Evolutionary conservation across 73 alveolate species (phyloP), one percentile per base, ranked within the genome.

Genomic region (Paramecium bursaria): DNA sequence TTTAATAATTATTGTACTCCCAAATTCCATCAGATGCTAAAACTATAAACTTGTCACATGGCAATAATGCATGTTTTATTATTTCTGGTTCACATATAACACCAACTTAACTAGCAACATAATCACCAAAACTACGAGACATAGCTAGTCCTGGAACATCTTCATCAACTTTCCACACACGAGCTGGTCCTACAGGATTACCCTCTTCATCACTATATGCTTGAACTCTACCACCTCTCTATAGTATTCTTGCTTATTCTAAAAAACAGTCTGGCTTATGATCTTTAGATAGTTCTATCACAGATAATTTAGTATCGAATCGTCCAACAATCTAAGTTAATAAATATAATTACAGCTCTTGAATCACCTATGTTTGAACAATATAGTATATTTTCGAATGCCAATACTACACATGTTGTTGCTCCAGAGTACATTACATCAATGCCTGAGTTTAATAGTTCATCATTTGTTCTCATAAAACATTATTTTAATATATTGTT

Each of bases 11-110:
- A 39, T 6, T 11, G 5, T 67, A 91, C 90, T 92, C 97, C 97
- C 97, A 92, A 74, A 92, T 92, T 46, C 97, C 97, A 86, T 92
- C 97, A 85, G 92, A 79, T 46, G 95, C 97, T 55, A 92, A 74
- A 33, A 90, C 91, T 39, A 92, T 53, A 86, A 90, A 92, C 44
- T 90, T 89, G 74, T 92, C 95, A 61, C 53, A 89, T 61, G 86
- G 92, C 76, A 77, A 35, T 52, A 53, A 53, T 85, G 52, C 79
- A 86, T 74, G 87, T 57, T 88, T 85, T 79, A 74, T 75, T 19
- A 86, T 30, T 75, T 86, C 92, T 23, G 97, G 97, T 25, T 92
- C 97, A 73, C 91, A 80, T 51, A 86, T 92, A 35, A 91, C 91
- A 13, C 97, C 97, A 25, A 86, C 95, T 88, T 86, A 61, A 15